A percentile compares a stretch with the other conserved stretches of the same genome.
phyloP scores from a whole-genome alignment of 106 monocot species.

The Phalaenopsis equestris region DNA sequence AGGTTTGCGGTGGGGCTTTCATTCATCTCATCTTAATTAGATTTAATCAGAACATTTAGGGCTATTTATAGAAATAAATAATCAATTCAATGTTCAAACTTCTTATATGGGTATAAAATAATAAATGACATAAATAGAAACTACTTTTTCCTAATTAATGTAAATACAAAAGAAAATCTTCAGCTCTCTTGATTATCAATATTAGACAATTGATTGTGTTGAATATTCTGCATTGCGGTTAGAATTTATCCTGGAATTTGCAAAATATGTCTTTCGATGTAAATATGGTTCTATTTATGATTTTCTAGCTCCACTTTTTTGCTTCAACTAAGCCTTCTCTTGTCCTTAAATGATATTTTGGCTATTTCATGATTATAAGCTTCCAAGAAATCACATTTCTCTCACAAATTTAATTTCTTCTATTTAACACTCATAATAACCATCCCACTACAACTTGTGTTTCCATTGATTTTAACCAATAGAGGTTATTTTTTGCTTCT shows the following conservation, averaged over 20 bases:
- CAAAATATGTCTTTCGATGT: too few species aligned
- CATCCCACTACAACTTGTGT: not conserved
- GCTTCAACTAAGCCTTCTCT: too few species aligned
- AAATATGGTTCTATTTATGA: too few species aligned
- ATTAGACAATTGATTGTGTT: not conserved
- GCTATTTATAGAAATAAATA: not conserved
- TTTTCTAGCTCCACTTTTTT: too few species aligned
- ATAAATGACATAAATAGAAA: not conserved
- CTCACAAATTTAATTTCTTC: not conserved
- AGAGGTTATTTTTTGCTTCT: not conserved
- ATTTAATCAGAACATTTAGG: not conserved
- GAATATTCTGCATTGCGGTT: too few species aligned
- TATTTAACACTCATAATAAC: not conserved
- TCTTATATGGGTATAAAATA: not conserved
- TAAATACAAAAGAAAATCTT: not conserved
- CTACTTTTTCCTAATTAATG: not conserved
- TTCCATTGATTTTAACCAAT: not conserved
- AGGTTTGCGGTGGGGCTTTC: not conserved
- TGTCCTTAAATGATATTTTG: too few species aligned
- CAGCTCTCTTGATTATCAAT: not conserved
- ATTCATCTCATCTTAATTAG: not conserved
- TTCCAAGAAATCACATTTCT: not conserved
- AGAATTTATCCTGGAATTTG: too few species aligned
- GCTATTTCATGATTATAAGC: too few species aligned
- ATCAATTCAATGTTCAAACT: not conserved